Evolutionary conservation across 2,329 filamentous ascomycete species (phyloP).

Genomic region (Herpotrichia juniperi): DNA sequence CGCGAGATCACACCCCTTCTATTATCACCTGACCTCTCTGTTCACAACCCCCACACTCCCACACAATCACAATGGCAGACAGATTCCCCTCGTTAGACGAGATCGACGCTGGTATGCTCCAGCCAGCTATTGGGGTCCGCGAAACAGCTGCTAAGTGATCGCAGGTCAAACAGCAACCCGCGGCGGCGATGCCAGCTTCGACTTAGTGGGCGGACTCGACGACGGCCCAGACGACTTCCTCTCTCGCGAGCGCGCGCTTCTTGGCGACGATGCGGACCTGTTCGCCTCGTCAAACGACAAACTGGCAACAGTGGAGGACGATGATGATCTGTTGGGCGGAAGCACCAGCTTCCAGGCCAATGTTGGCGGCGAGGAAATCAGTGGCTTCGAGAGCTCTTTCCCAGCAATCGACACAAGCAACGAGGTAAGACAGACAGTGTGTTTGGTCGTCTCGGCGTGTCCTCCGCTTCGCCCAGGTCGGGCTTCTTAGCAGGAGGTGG

Average conservation of each 20-base stretch:
- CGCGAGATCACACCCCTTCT: conserved; percentile 18
- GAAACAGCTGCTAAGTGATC: conserved; percentile 27
- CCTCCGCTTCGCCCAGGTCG: background rate
- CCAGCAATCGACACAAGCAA: conserved; percentile 79
- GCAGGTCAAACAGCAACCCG: conserved; percentile 72
- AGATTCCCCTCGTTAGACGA: conserved; percentile 60
- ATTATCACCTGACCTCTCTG: background rate
- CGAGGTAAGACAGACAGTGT: conserved; percentile 60
- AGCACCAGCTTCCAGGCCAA: conserved; percentile 53
- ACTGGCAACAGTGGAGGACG: conserved; percentile 69
- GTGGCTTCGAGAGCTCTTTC: conserved; percentile 85
- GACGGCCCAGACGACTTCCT: conserved; percentile 83
- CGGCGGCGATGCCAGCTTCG: conserved; percentile 53
- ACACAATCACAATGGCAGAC: conserved; percentile 51
- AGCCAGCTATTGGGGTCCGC: conserved; percentile 17
- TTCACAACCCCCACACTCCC: background rate
- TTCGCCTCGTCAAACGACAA: conserved; percentile 80
- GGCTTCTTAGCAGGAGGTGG: background rate
- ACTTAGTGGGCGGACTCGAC: conserved; percentile 60
- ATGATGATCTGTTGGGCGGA: conserved; percentile 74
- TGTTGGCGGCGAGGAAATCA: conserved; percentile 53
- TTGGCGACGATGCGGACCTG: conserved; percentile 92
- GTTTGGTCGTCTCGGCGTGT: background rate
- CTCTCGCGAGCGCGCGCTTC: conserved; percentile 83
- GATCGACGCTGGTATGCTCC: conserved; percentile 56